A percentile compares a stretch with the other conserved stretches of the same genome.
These are phyloP conservation scores for Phytophthora uliginosa DNA, from an alignment of 352 stramenopile genomes.

Conservation along the genomic window DNA sequence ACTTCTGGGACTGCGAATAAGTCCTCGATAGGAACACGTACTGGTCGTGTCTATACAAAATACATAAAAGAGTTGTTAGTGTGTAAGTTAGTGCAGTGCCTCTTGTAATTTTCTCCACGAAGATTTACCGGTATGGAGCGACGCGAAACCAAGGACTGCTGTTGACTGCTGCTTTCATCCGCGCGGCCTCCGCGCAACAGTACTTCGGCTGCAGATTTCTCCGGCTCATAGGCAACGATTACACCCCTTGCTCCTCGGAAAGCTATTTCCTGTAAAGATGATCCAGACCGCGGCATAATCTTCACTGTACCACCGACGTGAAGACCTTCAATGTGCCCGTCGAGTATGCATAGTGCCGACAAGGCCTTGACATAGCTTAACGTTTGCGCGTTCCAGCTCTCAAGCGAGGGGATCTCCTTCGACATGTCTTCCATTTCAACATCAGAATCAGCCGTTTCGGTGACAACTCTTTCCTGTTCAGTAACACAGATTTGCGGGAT, in stretches of 20 bases:
- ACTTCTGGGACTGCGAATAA: constrained; percentile 82
- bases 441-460: constrained; percentile 62
- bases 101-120: background rate
- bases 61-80: constrained; percentile 10
- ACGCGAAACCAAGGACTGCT: constrained; percentile 40
- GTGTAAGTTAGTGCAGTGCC: constrained; percentile 1
- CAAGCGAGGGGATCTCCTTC: constrained; percentile 62
- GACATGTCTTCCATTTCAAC: constrained; percentile 90
- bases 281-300: constrained; percentile 80
- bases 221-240: constrained; percentile 82
- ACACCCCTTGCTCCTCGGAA: constrained; percentile 81
- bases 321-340: constrained; percentile 88
- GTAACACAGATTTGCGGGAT: constrained; percentile 61
- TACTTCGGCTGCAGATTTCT: constrained; percentile 88
- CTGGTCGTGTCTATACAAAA: constrained; percentile 65
- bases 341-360: constrained; percentile 83
- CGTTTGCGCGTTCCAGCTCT: constrained; percentile 62
- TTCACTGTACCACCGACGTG: constrained; percentile 87
- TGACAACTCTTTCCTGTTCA: constrained; percentile 24
- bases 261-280: constrained; percentile 76
- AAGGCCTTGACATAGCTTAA: constrained; percentile 70
- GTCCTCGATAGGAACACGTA: constrained; percentile 88
- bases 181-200: constrained; percentile 61
- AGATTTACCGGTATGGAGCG: constrained; percentile 57
- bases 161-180: constrained; percentile 46